Conservation (phyloP, 208 protist genomes). For the Blastocrithidia nonstop region DNA sequence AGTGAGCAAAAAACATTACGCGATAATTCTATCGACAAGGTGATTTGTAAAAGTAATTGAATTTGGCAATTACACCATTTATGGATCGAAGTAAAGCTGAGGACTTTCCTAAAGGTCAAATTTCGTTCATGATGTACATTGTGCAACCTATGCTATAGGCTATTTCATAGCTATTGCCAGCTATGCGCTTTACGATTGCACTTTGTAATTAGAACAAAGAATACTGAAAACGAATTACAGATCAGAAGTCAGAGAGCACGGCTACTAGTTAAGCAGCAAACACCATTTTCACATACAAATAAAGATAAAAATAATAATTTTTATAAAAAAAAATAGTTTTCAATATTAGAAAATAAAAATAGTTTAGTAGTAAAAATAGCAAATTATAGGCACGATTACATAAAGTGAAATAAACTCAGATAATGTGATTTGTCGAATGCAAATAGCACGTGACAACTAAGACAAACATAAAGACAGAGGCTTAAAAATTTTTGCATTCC, state of each 20-base stretch:
- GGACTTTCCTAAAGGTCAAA: slow-evolving; percentile 83
- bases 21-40: slow-evolving; percentile 90
- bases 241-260: slow-evolving; percentile 6
- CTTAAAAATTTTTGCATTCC: too few relatives aligned
- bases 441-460: too few relatives aligned
- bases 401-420: too few relatives aligned
- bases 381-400: too few relatives aligned
- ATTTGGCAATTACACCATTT: slow-evolving; percentile 82
- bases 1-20: slow-evolving; percentile 87
- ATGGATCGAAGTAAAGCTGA: slow-evolving; percentile 80
- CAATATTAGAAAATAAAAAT: too few relatives aligned
- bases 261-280: not conserved
- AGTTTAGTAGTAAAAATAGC: too few relatives aligned
- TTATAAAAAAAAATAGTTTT: not conserved
- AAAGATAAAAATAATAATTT: not conserved
- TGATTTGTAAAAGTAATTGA: slow-evolving; percentile 66
- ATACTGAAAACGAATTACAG: slow-evolving; percentile 51
- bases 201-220: slow-evolving; percentile 74
- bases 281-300: not conserved
- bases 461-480: too few relatives aligned
- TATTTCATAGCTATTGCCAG: slow-evolving; percentile 64
- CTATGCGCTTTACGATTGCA: slow-evolving; percentile 57
- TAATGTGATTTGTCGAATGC: too few relatives aligned
- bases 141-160: slow-evolving; percentile 81
- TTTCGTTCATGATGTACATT: slow-evolving; percentile 88